A percentile compares a stretch with the other conserved stretches of the same genome.
Conservation (phyloP, 345 rosid species). For the Geranium rotundifolium region DNA sequence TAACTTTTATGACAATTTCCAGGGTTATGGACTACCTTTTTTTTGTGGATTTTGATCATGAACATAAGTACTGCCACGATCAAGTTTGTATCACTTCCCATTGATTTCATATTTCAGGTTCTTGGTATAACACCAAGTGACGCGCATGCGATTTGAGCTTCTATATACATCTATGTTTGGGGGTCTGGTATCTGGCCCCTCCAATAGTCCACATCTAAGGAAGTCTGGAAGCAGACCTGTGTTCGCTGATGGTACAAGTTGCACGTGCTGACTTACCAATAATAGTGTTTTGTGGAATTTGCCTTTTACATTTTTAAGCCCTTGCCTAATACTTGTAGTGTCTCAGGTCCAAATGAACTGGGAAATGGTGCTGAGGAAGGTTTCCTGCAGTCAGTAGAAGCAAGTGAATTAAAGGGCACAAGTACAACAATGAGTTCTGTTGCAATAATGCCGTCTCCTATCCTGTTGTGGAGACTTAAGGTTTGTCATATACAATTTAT, state of each 20-base stretch:
- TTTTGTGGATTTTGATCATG: background rate
- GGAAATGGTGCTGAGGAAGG: conserved; percentile 45
- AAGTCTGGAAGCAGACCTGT: conserved; percentile 71
- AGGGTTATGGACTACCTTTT: background rate
- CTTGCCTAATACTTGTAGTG: conserved; percentile 7
- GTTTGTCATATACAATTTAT: conserved; percentile 25
- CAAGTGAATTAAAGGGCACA: conserved; percentile 33
- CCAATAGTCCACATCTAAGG: conserved; percentile 68
- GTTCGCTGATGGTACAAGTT: conserved; percentile 57
- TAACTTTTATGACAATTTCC: background rate
- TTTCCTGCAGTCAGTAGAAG: conserved; percentile 30
- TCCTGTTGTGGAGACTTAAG: conserved; percentile 71
- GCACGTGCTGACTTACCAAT: background rate
- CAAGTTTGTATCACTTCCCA: background rate
- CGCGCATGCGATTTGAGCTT: background rate
- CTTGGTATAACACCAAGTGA: background rate
- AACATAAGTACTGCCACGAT: background rate
- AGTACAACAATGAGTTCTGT: conserved; percentile 32
- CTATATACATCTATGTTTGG: conserved; percentile 52
- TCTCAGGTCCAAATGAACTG: conserved; percentile 30
- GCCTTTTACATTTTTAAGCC: background rate
- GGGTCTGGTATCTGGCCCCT: conserved; percentile 35
- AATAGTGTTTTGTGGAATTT: background rate
- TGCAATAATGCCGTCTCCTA: conserved; percentile 58
- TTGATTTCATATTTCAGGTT: background rate